A percentile compares a stretch with the other conserved stretches of the same genome.
These are phyloP conservation scores for Apiospora malaysiana DNA, from an alignment of 2,329 filamentous ascomycete species.

Conservation along the genomic window DNA sequence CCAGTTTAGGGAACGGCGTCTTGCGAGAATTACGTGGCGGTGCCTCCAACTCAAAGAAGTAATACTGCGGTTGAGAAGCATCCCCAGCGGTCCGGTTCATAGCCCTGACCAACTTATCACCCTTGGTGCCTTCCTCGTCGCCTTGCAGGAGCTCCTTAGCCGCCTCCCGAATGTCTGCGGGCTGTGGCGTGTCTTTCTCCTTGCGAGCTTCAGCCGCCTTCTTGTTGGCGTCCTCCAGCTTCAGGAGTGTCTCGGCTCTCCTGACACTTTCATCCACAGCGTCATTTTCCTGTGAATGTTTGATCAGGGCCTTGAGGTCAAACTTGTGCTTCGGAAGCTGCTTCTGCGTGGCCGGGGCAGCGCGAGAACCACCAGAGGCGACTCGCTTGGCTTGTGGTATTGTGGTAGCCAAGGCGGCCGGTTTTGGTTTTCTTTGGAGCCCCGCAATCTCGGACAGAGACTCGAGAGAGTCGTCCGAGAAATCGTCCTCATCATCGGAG, in stretches of 20 bases:
- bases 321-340: conserved; percentile 61
- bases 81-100: conserved; percentile 56
- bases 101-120: conserved; percentile 47
- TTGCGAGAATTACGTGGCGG: conserved; percentile 32
- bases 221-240: conserved; percentile 29
- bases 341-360: conserved; percentile 56
- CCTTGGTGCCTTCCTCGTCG: conserved; percentile 35
- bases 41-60: conserved; percentile 55
- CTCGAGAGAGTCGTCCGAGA: conserved; percentile 55
- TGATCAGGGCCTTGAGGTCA: conserved; percentile 66
- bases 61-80: conserved; percentile 47
- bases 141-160: conserved; percentile 46
- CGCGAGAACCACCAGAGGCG: conserved; percentile 42
- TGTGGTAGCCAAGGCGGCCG: conserved; percentile 29
- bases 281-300: conserved; percentile 63
- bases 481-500: conserved; percentile 72
- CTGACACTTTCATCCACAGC: conserved; percentile 62
- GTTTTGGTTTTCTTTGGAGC: conserved; percentile 28
- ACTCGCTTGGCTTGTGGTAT: conserved; percentile 57
- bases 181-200: conserved; percentile 25
- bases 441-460: conserved; percentile 50
- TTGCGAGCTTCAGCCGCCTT: conserved; percentile 25
- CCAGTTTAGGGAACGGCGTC: conserved; percentile 45
- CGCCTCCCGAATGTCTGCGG: conserved; percentile 42
- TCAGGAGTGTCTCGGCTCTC: conserved; percentile 46